These are phyloP conservation scores for Solanum hybrid DNA, from an alignment of 305 asterid genomes.

Conservation along the genomic window DNA sequence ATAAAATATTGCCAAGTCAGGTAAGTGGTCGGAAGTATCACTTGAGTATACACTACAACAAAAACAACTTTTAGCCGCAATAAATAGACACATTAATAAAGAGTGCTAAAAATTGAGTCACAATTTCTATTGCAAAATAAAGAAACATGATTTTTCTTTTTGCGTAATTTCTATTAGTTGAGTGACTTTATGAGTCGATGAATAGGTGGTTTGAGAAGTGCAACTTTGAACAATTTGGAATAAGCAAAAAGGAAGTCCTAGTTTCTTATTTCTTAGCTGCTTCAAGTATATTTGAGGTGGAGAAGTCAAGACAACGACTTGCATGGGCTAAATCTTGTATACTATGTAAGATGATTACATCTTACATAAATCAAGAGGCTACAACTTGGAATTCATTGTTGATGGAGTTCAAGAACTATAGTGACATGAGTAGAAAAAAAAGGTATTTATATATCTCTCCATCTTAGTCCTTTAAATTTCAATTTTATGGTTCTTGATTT, in stretches of 20 bases:
- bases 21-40: too few species aligned
- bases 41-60: too few species aligned
- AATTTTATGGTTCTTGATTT: background rate
- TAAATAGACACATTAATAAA: too few species aligned
- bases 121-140: background rate
- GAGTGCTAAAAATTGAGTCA: too few species aligned
- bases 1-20: too few species aligned
- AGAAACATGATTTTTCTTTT: background rate
- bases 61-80: too few species aligned
- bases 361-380: background rate
- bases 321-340: constrained; percentile 30
- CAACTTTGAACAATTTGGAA: constrained; percentile 20
- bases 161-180: background rate
- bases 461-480: background rate
- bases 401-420: background rate
- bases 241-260: constrained; percentile 17
- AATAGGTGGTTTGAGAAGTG: constrained; percentile 31
- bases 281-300: constrained; percentile 28
- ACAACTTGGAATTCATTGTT: background rate
- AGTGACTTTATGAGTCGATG: background rate
- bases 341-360: constrained; percentile 6
- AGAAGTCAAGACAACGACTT: constrained; percentile 26
- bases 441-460: background rate
- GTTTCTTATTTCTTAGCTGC: constrained; percentile 24
- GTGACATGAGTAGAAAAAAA: background rate